phyloP scores from a whole-genome alignment of 768 basidiomycete genomes.

The Pisolithus marmoratus region DNA sequence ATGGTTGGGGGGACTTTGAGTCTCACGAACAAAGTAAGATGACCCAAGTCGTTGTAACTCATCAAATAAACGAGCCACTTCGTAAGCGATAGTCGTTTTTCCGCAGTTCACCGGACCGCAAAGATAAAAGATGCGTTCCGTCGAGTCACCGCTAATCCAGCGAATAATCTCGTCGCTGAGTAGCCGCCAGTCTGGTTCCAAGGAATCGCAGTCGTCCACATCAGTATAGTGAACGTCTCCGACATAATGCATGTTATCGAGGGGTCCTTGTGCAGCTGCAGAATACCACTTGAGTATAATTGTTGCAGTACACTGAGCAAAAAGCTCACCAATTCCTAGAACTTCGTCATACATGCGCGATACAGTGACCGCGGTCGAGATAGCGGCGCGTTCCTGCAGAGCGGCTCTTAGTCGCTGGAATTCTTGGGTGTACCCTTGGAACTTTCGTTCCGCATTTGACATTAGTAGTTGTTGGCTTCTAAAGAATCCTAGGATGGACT shows the following conservation, averaged over 20 bases:
- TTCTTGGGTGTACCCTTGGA: not conserved
- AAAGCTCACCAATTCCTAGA: not conserved
- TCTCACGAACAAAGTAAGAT: conserved; percentile 15
- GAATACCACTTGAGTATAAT: not conserved
- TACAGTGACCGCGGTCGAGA: not conserved
- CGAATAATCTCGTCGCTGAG: conserved; percentile 13
- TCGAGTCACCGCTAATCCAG: conserved; percentile 13
- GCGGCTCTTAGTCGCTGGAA: conserved; percentile 1
- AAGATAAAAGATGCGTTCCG: conserved; percentile 21
- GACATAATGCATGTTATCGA: conserved; percentile 16
- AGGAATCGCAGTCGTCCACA: conserved; percentile 7
- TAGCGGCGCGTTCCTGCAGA: not conserved
- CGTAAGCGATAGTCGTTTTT: conserved; percentile 28
- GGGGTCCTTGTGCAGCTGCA: conserved; percentile 5
- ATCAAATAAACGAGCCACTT: conserved; percentile 23
- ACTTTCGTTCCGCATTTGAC: not conserved
- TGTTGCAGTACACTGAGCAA: not conserved
- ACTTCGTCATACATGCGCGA: conserved; percentile 1
- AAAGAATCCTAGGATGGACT: not conserved
- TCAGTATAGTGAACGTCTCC: conserved; percentile 15
- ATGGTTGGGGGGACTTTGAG: conserved; percentile 20
- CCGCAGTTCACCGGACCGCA: conserved; percentile 24
- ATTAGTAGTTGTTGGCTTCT: conserved; percentile 3
- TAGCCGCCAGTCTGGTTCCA: conserved; percentile 5
- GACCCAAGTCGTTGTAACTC: conserved; percentile 25